These are phyloP conservation scores for Dryas drummondii DNA, from an alignment of 306 rosid genomes.

Conservation along the genomic window DNA sequence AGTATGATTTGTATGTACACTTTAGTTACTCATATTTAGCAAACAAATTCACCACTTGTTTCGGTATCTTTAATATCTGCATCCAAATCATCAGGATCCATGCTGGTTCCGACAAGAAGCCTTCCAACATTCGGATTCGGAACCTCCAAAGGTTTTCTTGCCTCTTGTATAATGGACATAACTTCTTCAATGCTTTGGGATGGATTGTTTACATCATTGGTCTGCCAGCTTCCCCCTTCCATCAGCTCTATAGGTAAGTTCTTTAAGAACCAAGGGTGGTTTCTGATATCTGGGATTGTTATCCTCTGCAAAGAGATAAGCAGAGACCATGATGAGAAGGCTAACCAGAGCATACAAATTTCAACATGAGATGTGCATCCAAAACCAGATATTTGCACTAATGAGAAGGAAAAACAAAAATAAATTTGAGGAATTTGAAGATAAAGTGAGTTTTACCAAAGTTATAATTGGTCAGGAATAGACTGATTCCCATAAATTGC, in stretches of 20 bases:
- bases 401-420: background rate
- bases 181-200: conserved; percentile 69
- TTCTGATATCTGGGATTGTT: conserved; percentile 62
- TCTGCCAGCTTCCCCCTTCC: conserved; percentile 78
- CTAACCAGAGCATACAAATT: background rate
- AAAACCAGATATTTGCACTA: background rate
- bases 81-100: conserved; percentile 81
- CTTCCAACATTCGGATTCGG: conserved; percentile 42
- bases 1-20: conserved; percentile 7
- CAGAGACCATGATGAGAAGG: conserved; percentile 11
- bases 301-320: conserved; percentile 57
- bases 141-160: conserved; percentile 39
- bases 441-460: too few relatives aligned
- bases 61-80: conserved; percentile 59
- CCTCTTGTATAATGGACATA: conserved; percentile 62
- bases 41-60: conserved; percentile 65
- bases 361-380: background rate
- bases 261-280: conserved; percentile 73
- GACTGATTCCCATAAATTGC: background rate
- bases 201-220: conserved; percentile 55
- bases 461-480: background rate
- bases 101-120: conserved; percentile 47
- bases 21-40: conserved; percentile 38
- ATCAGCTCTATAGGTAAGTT: conserved; percentile 64
- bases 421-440: background rate